Evolutionary conservation across 2,329 filamentous ascomycete genomes (phyloP), one percentile per base, ranked within the genome.

Genomic region (Phaeosphaeriaceae sp.): DNA sequence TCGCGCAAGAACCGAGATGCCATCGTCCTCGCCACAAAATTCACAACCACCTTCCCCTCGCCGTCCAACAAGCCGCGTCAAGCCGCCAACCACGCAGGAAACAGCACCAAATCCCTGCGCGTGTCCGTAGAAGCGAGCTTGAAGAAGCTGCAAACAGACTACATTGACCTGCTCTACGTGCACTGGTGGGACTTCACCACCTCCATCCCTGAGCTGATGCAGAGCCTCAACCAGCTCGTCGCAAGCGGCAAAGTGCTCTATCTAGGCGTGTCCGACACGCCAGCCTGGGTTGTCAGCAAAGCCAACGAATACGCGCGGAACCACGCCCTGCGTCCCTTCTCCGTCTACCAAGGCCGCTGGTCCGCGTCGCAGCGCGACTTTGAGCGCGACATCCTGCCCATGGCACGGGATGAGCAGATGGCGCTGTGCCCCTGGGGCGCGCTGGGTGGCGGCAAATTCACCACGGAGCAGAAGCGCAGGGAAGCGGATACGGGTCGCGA

Each of bases 321-420:
- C 61, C 85, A 92, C 61, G 89, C 88, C n/a, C 81, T 92, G 25
- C 85, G 87, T 1, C 88, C 85, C 41, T 93, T 93, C 78, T 84
- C 81, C 36, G 85, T 91, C 27, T 91, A 90, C 74, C 88, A 90
- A 75, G 89, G 89, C 10, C 79, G 78, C 11, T 91, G 88, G 87
- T 85, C 79, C 21, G 81, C 84, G 19, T 82, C 79, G 1, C 81
- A 86, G 48, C 85, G 90, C 22, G 89, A 92, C 72, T 85, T 90
- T 51, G 88, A 90, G 78, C 82, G 87, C 22, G 88, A 90, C n/a
- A 88, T 90, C 65, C 82, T 91, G 36, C 87, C 87, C 44, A 91
- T 91, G 88, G 81, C 78, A 41, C 80, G 80, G 40, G 80, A 82
- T 27, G 86, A 90, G 67, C 87, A 88, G 33, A 89, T 89, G 84